Percentiles rank a stretch among this genome's conserved stretches.
Evolutionary conservation across 73 alveolate genomes (phyloP).

Genomic region (Blepharisma stoltei): DNA sequence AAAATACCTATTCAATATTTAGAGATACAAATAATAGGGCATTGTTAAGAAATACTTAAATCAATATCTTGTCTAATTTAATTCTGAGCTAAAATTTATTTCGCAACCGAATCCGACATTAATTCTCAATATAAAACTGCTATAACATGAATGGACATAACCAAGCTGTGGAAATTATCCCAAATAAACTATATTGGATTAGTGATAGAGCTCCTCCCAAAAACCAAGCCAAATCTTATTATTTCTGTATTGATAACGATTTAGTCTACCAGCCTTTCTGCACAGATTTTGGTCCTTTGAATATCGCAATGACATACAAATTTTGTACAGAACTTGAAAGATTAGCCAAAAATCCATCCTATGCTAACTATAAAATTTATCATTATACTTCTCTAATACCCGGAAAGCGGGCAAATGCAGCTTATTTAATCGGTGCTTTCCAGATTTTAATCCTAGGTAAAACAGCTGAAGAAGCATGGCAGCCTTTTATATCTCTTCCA

Average conservation of each 20-base stretch:
- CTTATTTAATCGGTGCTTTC: constrained; percentile 86
- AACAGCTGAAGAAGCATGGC: constrained; percentile 93
- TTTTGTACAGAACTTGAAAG: constrained; percentile 71
- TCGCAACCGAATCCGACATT: no score
- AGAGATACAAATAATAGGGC: no score
- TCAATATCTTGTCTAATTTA: no score
- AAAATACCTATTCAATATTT: no score
- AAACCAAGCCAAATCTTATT: constrained; percentile 79
- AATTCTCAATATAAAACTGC: no score
- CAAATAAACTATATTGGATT: constrained; percentile 81
- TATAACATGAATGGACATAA: background rate
- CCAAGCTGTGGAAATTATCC: constrained; percentile 45
- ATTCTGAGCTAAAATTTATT: no score
- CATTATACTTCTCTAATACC: constrained; percentile 69
- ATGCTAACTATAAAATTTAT: constrained; percentile 51
- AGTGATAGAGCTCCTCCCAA: constrained; percentile 79
- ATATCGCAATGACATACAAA: constrained; percentile 68
- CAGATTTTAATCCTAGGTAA: constrained; percentile 63
- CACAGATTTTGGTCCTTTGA: constrained; percentile 82
- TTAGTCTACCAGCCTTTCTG: constrained; percentile 81
- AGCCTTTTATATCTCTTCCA: constrained; percentile 57
- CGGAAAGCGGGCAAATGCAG: constrained; percentile 78
- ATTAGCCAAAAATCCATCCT: constrained; percentile 46
- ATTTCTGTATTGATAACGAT: constrained; percentile 87
- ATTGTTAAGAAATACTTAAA: no score